Percentiles rank a stretch among this genome's conserved stretches.
These are phyloP conservation scores for Pseudoscleropodium purum DNA, from an alignment of 225 moss, liverwort and hornwort genomes.

Conservation along the genomic window DNA sequence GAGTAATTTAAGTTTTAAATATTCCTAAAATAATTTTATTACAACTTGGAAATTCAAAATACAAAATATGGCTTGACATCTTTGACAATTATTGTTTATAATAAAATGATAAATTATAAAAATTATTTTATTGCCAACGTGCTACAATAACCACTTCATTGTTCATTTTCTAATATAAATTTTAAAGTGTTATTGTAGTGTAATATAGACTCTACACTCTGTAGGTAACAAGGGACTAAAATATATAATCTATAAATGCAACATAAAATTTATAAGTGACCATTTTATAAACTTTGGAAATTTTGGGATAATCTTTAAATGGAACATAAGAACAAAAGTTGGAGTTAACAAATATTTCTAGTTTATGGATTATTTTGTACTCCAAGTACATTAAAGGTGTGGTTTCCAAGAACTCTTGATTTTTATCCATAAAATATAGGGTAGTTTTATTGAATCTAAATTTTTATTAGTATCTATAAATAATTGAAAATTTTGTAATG, in stretches of 20 bases:
- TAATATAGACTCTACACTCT: background rate
- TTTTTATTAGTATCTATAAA: too few relatives aligned
- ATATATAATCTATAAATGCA: background rate
- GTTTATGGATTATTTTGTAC: too few relatives aligned
- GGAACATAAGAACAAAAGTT: background rate
- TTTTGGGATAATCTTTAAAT: too few relatives aligned
- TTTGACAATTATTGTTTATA: background rate
- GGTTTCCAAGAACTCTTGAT: too few relatives aligned
- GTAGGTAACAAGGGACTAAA: fast-evolving
- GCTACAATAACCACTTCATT: background rate
- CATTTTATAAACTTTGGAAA: background rate
- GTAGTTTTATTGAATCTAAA: too few relatives aligned
- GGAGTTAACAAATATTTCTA: too few relatives aligned
- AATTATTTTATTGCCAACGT: background rate
- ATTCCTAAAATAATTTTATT: background rate
- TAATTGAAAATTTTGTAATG: too few relatives aligned
- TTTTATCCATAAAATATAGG: too few relatives aligned
- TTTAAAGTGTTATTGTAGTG: background rate
- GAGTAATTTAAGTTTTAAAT: background rate
- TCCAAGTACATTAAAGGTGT: too few relatives aligned
- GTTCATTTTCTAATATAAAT: fast-evolving
- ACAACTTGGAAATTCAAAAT: background rate
- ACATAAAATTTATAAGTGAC: too few relatives aligned
- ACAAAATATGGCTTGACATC: background rate
- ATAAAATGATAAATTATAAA: background rate